Percentiles rank a stretch among this genome's conserved stretches.
These are phyloP conservation scores for Colletotrichum lindemuthianum DNA, from an alignment of 2,329 filamentous ascomycete genomes.

Conservation along the genomic window DNA sequence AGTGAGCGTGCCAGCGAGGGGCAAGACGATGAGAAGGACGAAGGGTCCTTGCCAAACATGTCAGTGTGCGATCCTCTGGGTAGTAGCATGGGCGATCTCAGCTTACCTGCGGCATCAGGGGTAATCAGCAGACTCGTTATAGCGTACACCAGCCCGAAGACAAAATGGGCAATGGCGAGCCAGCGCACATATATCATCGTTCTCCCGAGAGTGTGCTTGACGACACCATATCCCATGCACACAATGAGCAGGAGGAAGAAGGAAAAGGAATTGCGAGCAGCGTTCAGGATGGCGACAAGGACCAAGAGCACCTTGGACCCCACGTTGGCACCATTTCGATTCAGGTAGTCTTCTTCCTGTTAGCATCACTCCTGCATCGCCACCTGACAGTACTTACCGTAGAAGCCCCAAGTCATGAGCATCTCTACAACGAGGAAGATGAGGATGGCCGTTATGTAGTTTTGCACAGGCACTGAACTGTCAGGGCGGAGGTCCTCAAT, in stretches of 20 bases:
- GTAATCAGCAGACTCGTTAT: slow-evolving; percentile 89
- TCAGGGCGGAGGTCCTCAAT: neutral
- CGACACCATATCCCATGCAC: slow-evolving; percentile 99
- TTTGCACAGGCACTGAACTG: slow-evolving; percentile 84
- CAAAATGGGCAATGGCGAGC: slow-evolving; percentile 90
- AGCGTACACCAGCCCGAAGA: slow-evolving; percentile 94
- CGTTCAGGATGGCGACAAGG: slow-evolving; percentile 91
- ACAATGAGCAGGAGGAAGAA: slow-evolving; percentile 98
- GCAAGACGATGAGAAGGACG: slow-evolving; percentile 91
- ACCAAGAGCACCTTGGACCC: slow-evolving; percentile 88
- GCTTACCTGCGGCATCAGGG: slow-evolving; percentile 80
- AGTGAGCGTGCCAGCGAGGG: slow-evolving; percentile 89
- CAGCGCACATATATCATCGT: slow-evolving; percentile 95
- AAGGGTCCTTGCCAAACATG: slow-evolving; percentile 70
- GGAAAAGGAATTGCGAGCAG: slow-evolving; percentile 94
- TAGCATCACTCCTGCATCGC: slow-evolving; percentile 40
- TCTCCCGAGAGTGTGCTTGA: slow-evolving; percentile 89
- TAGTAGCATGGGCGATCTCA: neutral
- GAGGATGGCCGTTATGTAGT: slow-evolving; percentile 97
- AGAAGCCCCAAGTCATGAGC: slow-evolving; percentile 99
- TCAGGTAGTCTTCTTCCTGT: slow-evolving; percentile 79
- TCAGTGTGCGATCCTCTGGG: slow-evolving; percentile 14
- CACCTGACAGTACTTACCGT: slow-evolving; percentile 64
- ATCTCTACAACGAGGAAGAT: slow-evolving; percentile 95
- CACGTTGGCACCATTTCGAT: slow-evolving; percentile 84